Conservation (phyloP, 2,329 filamentous ascomycete species). For the Harringtonia aguacate region DNA sequence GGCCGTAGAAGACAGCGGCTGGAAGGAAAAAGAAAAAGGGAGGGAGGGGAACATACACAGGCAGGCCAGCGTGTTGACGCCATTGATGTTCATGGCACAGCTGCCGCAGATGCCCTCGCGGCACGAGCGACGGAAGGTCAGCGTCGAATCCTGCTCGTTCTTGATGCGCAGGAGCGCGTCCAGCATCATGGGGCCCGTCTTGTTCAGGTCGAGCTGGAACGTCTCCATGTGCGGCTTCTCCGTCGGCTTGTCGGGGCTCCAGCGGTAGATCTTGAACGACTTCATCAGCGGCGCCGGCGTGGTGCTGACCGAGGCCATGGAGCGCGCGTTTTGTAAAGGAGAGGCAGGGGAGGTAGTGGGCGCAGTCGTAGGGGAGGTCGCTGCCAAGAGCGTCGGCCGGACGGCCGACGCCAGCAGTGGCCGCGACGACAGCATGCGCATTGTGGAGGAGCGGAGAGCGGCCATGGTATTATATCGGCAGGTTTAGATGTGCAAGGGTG, state of each 20-base stretch:
- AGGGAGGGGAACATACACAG: constrained; percentile 65
- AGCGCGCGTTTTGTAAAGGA: constrained; percentile 27
- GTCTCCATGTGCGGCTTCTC: constrained; percentile 93
- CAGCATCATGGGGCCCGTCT: constrained; percentile 97
- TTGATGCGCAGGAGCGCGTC: constrained; percentile 97
- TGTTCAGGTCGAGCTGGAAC: constrained; percentile 93
- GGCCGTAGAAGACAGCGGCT: no score
- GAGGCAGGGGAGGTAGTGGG: no score
- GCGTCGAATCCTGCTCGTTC: constrained; percentile 94
- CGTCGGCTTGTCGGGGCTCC: constrained; percentile 87
- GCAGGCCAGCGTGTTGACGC: constrained; percentile 94
- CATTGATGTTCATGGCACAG: constrained; percentile 99
- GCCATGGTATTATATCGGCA: constrained; percentile 45
- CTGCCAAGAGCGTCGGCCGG: constrained; percentile 22
- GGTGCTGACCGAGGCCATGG: constrained; percentile 41
- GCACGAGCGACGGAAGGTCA: constrained; percentile 93
- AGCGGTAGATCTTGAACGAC: constrained; percentile 97
- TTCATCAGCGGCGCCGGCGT: constrained; percentile 63
- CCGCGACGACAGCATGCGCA: constrained; percentile 31
- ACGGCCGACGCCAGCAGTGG: constrained; percentile 11
- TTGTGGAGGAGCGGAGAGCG: constrained; percentile 48
- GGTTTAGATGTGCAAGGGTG: background rate
- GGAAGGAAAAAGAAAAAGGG: background rate
- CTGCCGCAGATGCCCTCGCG: constrained; percentile 97
- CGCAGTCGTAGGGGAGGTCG: no score